Percentiles rank a stretch among this genome's conserved stretches.
Evolutionary conservation across 2,329 filamentous ascomycete species (phyloP).

Genomic region (Dryadomyces sulphureus): DNA sequence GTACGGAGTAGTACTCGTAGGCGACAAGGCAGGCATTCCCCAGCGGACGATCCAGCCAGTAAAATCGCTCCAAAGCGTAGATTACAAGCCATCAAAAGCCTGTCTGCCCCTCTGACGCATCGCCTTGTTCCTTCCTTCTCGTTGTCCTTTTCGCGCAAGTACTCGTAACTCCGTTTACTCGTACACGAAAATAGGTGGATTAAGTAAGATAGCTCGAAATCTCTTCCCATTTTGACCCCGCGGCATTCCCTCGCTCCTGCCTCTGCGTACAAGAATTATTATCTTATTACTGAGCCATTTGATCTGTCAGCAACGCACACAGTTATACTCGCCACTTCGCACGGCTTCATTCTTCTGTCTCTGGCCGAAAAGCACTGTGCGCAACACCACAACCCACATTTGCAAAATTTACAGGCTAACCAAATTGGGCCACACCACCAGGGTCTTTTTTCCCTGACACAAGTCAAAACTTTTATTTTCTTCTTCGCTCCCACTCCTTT

Average conservation of each 20-base stretch:
- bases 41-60: background rate
- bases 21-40: background rate
- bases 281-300: too few relatives aligned
- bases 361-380: background rate
- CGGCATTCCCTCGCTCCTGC: too few relatives aligned
- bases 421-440: conserved; percentile 1
- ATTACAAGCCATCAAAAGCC: background rate
- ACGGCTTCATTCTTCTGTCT: background rate
- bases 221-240: too few relatives aligned
- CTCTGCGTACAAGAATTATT: too few relatives aligned
- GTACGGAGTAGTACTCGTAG: too few relatives aligned
- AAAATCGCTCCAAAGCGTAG: background rate
- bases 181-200: too few relatives aligned
- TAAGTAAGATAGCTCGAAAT: too few relatives aligned
- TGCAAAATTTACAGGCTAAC: conserved; percentile 4
- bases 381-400: background rate
- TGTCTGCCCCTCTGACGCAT: background rate
- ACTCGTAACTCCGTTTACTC: too few relatives aligned
- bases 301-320: background rate
- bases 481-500: conserved; percentile 9
- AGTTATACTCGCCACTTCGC: background rate
- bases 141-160: background rate
- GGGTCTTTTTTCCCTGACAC: conserved; percentile 9
- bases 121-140: background rate
- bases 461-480: conserved; percentile 12